Percentiles rank a stretch among this genome's conserved stretches.
Conservation (phyloP, 495 filamentous ascomycete genomes). For the Cercophora scortea region DNA sequence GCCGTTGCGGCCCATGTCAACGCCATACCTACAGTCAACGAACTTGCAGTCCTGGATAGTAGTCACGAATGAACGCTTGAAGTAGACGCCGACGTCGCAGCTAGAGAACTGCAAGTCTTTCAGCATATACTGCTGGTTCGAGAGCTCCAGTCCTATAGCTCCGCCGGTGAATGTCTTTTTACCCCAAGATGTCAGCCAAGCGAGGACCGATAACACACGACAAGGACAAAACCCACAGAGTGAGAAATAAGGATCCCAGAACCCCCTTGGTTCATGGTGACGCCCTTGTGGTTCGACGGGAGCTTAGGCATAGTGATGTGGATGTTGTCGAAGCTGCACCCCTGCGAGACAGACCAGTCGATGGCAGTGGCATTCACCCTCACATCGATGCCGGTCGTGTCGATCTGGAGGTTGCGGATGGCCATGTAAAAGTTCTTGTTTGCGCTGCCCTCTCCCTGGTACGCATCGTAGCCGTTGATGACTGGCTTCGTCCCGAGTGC, state of each 20-base stretch:
- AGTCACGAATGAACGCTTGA: conserved; percentile 12
- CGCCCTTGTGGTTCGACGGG: conserved; percentile 33
- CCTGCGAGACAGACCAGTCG: conserved; percentile 60
- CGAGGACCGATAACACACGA: background rate
- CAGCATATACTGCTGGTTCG: conserved; percentile 47
- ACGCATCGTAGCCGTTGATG: conserved; percentile 26
- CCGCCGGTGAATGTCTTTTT: conserved; percentile 39
- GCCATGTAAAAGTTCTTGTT: conserved; percentile 71
- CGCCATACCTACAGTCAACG: conserved; percentile 43
- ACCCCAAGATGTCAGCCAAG: background rate
- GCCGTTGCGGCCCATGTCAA: conserved; percentile 41
- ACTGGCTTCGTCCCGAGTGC: conserved; percentile 14
- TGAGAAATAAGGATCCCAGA: conserved; percentile 39
- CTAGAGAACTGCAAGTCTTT: conserved; percentile 38
- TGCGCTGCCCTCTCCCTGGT: conserved; percentile 46
- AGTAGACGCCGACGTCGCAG: conserved; percentile 19
- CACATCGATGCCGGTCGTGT: conserved; percentile 49
- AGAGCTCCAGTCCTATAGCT: conserved; percentile 37
- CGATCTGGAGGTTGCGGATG: conserved; percentile 65
- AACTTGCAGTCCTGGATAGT: conserved; percentile 33
- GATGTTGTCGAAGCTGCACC: conserved; percentile 57
- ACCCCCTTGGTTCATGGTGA: conserved; percentile 30
- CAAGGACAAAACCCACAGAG: conserved; percentile 27
- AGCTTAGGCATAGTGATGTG: conserved; percentile 48
- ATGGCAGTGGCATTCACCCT: conserved; percentile 31